Percentiles rank a stretch among this genome's conserved stretches.
phyloP scores from a whole-genome alignment of 116 monocot species.

The Dioscorea cayenensis region DNA sequence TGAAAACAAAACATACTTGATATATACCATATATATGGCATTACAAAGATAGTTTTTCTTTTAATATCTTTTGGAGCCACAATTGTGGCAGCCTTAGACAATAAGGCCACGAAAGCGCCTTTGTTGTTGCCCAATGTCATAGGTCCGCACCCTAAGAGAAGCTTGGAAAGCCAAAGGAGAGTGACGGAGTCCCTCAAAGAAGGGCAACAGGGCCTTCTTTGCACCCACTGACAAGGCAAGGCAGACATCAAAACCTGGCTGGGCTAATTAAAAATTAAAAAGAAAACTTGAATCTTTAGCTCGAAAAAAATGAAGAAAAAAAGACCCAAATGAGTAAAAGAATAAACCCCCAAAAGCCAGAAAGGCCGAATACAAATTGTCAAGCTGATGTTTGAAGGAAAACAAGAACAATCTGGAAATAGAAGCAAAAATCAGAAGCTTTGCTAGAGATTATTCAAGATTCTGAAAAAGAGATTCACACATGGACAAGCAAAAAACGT shows the following conservation, averaged over 20 bases:
- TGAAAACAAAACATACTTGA: background rate
- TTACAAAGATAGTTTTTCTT: background rate
- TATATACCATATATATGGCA: background rate
- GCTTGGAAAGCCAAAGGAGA: background rate
- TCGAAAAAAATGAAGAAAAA: background rate
- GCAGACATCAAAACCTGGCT: slow-evolving; percentile 29
- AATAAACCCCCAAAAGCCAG: background rate
- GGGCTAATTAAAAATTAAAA: slow-evolving; percentile 1
- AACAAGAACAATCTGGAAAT: no score
- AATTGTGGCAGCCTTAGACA: slow-evolving; percentile 24
- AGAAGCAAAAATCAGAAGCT: no score
- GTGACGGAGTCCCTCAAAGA: background rate
- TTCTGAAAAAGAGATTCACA: no score
- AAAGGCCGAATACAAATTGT: background rate
- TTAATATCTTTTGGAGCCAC: slow-evolving; percentile 34
- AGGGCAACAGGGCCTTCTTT: background rate
- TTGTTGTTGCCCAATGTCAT: background rate
- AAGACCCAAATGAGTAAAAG: background rate
- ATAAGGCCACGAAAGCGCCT: slow-evolving; percentile 15
- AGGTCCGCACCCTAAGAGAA: background rate
- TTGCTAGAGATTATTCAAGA: no score
- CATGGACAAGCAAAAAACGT: no score
- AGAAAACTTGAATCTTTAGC: background rate
- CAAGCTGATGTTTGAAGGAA: no score
- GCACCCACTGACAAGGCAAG: background rate